Base-by-base conservation (phyloP, 1,139 yeast species). In the Yamadazyma sp. region DNA sequence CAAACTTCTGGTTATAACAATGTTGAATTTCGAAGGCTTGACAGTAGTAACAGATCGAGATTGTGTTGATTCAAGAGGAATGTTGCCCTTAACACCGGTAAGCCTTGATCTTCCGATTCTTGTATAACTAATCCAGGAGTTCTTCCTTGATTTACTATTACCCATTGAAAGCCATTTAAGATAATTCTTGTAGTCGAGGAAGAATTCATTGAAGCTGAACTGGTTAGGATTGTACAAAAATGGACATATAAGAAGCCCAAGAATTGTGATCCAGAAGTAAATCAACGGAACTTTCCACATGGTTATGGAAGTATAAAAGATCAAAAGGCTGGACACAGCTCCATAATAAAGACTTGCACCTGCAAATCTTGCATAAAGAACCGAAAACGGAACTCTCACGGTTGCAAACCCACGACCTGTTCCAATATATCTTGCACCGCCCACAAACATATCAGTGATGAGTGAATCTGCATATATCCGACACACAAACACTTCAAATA, bases 371-470 rank as follows among this genome's bases (percentile, higher is more conserved):
- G 78, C 56, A 51, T 73, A 76, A 7, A 76, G 53, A 1, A 57
- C 53, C 1, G 73, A 54, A 48, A 75, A 73, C 7, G 76, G 64
- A 6, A 67, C 63, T 45, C 81, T 56, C 2, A 64, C 56, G 0
- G 80, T 76, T 26, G 80, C 77, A 53, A 76, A 73, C 1, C 79
- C 79, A 52, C 82, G 57, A 11, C 80, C 80, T 0, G 81, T 76
- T 2, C 79, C 74, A 47, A 76, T 72, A 50, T 76, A 76, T 40
- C 64, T 64, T 7, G 81, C 81, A 11, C 80, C 80, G 1, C 81
- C 80, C 37, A 73, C 52, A 5, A 73, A 56, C 32, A 76, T 60
- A 53, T 76, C 78, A 43, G 69, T 71, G 2, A 67, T 63, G 42
- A 76, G 53, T 0, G 80, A 70, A 34, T 68, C 70, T 0, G 79